Base-by-base conservation (phyloP, 257 asterid genomes). In the Echites panduratus region DNA sequence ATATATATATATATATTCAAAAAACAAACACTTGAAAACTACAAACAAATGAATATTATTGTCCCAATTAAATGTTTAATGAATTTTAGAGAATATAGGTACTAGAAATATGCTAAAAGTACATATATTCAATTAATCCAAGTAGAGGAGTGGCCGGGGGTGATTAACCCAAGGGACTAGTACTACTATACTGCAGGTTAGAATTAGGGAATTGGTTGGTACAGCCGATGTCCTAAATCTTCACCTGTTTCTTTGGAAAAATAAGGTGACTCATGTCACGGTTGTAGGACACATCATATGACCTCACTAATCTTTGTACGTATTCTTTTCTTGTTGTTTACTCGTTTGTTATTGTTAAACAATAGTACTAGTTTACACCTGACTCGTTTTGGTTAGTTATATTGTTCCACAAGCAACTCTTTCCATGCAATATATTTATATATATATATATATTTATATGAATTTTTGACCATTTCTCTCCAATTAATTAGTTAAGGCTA, bases 141-240 rank as follows among this genome's bases (percentile, higher is more conserved):
- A n/a, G n/a, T 32, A 32, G 38, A 32, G 38, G 38, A 32, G 2
- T 32, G 38, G 16, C 7, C 17, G 7, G 53, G 47, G 54, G 35
- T 63, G 76, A 35, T 50, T 73, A 65, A 72, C 70, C 43, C 47
- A 56, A 58, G 68, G 83, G 64, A 76, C 38, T 32, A 32, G 83
- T 56, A 76, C 38, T 32, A 32, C 38, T 32, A 32, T 32, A 32
- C 75, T 78, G 63, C 79, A 45, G 67, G 84, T 81, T 76, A 75
- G 84, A 79, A 84, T 40, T 35, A 20, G 78, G 73, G 81, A 84
- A 7, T 32, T 32, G 87, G 89, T 89, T 81, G 93, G 91, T 89
- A 75, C 76, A 87, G 83, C 93, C 84, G 78, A 85, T 88, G 73
- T 85, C 87, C 86, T 87, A 82, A 81, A 80, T 78, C 79, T 79